Evolutionary conservation across 179 eudicot genomes (phyloP), one percentile per base, ranked within the genome.

Genomic region (Camellia oleifera): DNA sequence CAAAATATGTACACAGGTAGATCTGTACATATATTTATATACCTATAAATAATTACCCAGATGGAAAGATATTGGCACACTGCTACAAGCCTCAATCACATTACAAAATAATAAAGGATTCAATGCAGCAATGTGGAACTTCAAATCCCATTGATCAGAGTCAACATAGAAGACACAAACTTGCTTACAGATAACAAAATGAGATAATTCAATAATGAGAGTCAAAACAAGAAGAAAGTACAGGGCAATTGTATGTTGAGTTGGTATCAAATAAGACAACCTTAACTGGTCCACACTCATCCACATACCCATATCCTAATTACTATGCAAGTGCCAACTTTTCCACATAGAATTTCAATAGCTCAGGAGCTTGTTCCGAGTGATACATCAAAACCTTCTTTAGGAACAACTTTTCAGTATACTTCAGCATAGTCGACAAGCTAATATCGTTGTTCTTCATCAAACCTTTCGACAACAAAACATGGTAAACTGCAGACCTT

Each of bases 401-500:
- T 64, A 77, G 60, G 71, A 77, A 63, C 13, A 0, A 17, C 5
- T 4, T 50, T 50, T 77, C 79, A 13, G 61, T 6, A 13, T 1
- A 0, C 8, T 0, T 7, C 17, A 77, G 26, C 48, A 65, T 20
- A 14, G 46, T 14, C 11, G 26, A 3, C 71, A 63, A 63, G 71
- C 72, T 77, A 48, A 64, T 12, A 23, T 50, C 40, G 13, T 81
- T 45, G 76, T n/a, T 18, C 78, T 45, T 52, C 2, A 65, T 17
- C 63, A 75, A 58, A 46, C 83, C 76, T 68, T 75, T 75, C 20
- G 77, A 68, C 60, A 46, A 26, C 67, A 75, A 46, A 44, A 68
- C 42, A 18, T 69, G 79, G 76, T 81, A 76, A 68, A 68, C 62
- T 44, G 72, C 72, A 75, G 71, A 69, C 79, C 79, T 56, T 10